Conservation (phyloP, 495 filamentous ascomycete genomes). For the Glarea lozoyensis region DNA sequence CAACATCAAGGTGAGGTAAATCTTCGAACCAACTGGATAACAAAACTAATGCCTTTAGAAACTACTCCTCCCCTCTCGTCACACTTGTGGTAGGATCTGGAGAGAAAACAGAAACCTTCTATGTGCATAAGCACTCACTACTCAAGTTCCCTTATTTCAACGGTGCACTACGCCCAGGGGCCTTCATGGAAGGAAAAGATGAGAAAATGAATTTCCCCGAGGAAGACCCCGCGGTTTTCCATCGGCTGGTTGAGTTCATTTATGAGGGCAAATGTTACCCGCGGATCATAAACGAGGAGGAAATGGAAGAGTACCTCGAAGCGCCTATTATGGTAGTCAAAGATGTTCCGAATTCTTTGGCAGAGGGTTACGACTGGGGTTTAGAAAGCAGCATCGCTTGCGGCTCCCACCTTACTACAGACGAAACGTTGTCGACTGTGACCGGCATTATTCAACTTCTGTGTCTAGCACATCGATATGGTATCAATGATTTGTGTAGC, state of each 20-base stretch:
- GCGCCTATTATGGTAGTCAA: background rate
- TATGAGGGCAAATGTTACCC: slow-evolving; percentile 6
- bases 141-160: slow-evolving; percentile 1
- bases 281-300: background rate
- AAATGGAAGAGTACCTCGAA: background rate
- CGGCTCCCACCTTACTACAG: background rate
- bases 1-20: no score
- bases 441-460: background rate
- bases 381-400: background rate
- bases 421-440: background rate
- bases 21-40: no score
- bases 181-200: slow-evolving; percentile 3
- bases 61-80: slow-evolving; percentile 2
- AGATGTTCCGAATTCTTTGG: background rate
- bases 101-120: background rate
- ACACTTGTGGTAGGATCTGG: background rate
- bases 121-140: slow-evolving; percentile 1
- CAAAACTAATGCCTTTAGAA: no score
- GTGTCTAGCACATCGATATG: background rate
- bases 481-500: background rate
- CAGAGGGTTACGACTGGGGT: background rate
- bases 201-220: slow-evolving; percentile 3
- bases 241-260: slow-evolving; percentile 4
- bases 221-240: slow-evolving; percentile 5
- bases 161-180: background rate